Evolutionary conservation across 2,329 filamentous ascomycete genomes (phyloP).

Genomic region (Clonostachys sp.): DNA sequence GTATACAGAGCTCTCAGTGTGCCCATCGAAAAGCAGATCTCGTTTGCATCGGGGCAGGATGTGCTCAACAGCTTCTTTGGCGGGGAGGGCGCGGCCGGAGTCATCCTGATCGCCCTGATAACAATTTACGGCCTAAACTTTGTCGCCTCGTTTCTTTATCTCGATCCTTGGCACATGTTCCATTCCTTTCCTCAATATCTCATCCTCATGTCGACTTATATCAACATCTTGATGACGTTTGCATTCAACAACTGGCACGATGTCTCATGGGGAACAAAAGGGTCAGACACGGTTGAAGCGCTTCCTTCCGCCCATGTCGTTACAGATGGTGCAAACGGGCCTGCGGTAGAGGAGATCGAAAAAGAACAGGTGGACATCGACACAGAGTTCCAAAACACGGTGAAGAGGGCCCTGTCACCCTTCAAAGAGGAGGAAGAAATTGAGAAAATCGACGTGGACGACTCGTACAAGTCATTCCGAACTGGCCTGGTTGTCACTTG

Average conservation of each 20-base stretch:
- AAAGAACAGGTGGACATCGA: constrained; percentile 93
- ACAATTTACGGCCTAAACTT: constrained; percentile 93
- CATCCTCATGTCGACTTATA: constrained; percentile 84
- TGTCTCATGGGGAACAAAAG: constrained; percentile 96
- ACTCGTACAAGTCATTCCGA: constrained; percentile 96
- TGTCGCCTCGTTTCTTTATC: constrained; percentile 85
- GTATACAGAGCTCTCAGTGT: constrained; percentile 70
- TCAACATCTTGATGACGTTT: constrained; percentile 96
- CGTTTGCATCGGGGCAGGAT: constrained; percentile 52
- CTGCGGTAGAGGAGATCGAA: constrained; percentile 86
- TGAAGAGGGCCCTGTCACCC: constrained; percentile 79
- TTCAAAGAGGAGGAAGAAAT: constrained; percentile 67
- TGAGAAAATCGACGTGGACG: constrained; percentile 78
- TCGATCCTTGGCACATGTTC: constrained; percentile 98
- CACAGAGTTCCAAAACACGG: constrained; percentile 85
- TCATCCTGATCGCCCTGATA: constrained; percentile 82
- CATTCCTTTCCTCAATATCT: constrained; percentile 87
- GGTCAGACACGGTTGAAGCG: constrained; percentile 87
- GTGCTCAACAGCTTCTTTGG: constrained; percentile 76
- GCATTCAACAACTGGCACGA: constrained; percentile 98
- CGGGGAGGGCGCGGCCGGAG: constrained; percentile 64
- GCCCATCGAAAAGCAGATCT: constrained; percentile 46
- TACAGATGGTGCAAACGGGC: constrained; percentile 73
- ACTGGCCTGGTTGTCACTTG: constrained; percentile 82
- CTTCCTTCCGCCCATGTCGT: constrained; percentile 81